Percentiles rank a stretch among this genome's conserved stretches.
These are phyloP conservation scores for Clohesyomyces aquaticus DNA, from an alignment of 495 filamentous ascomycete genomes.

Conservation along the genomic window DNA sequence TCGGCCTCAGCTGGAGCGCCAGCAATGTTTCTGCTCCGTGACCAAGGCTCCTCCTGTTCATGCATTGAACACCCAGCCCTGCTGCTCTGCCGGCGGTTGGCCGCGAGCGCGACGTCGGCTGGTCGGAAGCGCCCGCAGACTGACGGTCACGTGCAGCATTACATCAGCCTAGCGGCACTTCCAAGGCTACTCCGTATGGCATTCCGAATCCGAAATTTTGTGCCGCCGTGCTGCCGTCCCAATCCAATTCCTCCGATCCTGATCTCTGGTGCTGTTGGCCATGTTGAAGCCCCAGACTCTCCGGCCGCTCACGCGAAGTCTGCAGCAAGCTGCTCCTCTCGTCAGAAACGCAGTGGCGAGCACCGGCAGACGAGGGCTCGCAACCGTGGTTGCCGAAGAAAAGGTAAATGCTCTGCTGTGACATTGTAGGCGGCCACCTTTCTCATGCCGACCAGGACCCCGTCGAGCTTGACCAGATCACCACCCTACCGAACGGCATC, in stretches of 20 bases:
- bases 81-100: no score
- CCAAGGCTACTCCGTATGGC: no score
- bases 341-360: slow-evolving; percentile 13
- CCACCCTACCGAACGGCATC: slow-evolving; percentile 88
- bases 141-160: no score
- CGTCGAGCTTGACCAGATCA: slow-evolving; percentile 83
- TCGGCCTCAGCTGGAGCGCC: not conserved
- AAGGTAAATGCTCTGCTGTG: slow-evolving; percentile 33
- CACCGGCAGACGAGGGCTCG: slow-evolving; percentile 23
- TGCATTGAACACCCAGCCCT: not conserved
- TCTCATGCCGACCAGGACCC: slow-evolving; percentile 66
- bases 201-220: not conserved
- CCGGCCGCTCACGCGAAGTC: slow-evolving; percentile 31
- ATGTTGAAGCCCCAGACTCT: slow-evolving; percentile 36
- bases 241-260: not conserved
- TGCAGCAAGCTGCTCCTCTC: slow-evolving; percentile 13
- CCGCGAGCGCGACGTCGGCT: no score
- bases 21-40: not conserved
- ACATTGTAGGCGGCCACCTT: not conserved
- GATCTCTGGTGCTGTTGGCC: not conserved
- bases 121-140: no score
- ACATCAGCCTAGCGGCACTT: no score
- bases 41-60: not conserved
- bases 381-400: slow-evolving; percentile 36
- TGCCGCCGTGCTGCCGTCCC: not conserved